Conservation (phyloP, 257 asterid species). For the Schizonepeta tenuifolia region DNA sequence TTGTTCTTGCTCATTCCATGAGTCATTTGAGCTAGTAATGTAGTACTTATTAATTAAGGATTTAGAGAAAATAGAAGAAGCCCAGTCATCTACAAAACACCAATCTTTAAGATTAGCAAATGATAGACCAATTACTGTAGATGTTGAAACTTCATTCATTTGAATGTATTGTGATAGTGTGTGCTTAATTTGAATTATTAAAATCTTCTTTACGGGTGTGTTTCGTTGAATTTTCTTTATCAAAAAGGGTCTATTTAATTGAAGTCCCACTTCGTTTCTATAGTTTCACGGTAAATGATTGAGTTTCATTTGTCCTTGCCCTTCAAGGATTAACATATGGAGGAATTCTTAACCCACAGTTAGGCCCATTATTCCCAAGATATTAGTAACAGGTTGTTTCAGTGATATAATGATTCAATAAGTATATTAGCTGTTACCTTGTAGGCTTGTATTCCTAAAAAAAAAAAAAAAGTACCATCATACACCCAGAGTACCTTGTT, state of each 20-base stretch:
- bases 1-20: not conserved
- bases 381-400: not conserved
- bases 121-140: not conserved
- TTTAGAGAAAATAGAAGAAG: not conserved
- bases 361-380: not conserved
- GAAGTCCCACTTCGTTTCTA: not conserved
- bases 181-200: not conserved
- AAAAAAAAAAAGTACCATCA: not conserved
- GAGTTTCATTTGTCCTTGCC: not conserved
- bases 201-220: not conserved
- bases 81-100: not conserved
- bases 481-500: not conserved
- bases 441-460: not conserved
- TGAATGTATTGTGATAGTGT: not conserved
- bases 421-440: not conserved
- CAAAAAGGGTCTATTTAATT: not conserved
- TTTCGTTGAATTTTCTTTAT: not conserved
- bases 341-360: not conserved
- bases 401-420: not conserved
- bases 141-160: not conserved
- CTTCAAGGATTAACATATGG: not conserved
- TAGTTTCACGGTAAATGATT: not conserved
- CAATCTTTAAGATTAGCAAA: not conserved
- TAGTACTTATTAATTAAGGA: too few species aligned
- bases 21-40: not conserved